These are phyloP conservation scores for Teratosphaeriaceae sp. DNA, from an alignment of 2,329 filamentous ascomycete species.

Conservation along the genomic window DNA sequence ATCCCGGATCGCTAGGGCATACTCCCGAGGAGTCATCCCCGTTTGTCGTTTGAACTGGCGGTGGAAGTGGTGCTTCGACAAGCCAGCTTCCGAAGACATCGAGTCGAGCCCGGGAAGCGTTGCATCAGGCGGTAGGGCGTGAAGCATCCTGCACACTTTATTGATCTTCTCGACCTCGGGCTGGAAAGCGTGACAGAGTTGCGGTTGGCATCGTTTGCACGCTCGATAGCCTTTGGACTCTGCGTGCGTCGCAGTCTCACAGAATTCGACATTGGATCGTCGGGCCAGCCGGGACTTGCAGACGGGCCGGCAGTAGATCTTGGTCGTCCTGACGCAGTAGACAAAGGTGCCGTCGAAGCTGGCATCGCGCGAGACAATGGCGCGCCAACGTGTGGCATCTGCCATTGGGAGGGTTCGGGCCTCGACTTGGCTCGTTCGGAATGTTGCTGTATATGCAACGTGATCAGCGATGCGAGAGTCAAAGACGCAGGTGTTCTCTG, in stretches of 20 bases:
- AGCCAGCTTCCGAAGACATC: slow-evolving; percentile 45
- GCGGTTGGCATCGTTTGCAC: slow-evolving; percentile 53
- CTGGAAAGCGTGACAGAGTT: slow-evolving; percentile 2
- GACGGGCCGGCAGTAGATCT: slow-evolving; percentile 55
- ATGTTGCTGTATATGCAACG: no score
- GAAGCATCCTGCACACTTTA: slow-evolving; percentile 4
- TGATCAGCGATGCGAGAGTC: no score
- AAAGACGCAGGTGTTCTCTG: no score
- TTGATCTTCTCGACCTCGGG: slow-evolving; percentile 10
- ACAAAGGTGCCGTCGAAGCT: slow-evolving; percentile 35
- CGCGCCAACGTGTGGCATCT: neutral
- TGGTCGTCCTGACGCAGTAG: slow-evolving; percentile 51
- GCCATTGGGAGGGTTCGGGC: no score
- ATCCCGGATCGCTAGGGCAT: slow-evolving; percentile 12
- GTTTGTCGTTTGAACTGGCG: slow-evolving; percentile 51
- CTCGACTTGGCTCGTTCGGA: no score
- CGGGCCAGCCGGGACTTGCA: slow-evolving; percentile 55
- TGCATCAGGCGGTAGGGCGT: slow-evolving; percentile 2
- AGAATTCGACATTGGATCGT: slow-evolving; percentile 53
- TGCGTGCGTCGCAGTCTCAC: slow-evolving; percentile 41
- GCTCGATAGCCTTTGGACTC: slow-evolving; percentile 46
- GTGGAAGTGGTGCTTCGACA: slow-evolving; percentile 55
- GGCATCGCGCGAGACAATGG: neutral
- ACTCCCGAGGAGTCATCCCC: slow-evolving; percentile 47
- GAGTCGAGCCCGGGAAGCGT: slow-evolving; percentile 36